phyloP scores from a whole-genome alignment of 129 eudicot species.

The Pulicaria dysenterica region DNA sequence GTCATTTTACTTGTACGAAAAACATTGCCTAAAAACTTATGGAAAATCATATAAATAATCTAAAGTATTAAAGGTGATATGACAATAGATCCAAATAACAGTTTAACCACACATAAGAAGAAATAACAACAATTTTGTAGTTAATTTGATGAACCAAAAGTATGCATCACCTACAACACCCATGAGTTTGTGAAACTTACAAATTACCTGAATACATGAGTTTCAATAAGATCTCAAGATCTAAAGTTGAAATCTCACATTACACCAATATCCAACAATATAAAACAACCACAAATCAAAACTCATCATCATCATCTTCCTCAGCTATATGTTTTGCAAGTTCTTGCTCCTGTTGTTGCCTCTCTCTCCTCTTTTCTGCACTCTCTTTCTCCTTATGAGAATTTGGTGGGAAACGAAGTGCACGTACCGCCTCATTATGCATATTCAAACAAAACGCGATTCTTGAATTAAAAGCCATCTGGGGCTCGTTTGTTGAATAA shows the following conservation, averaged over 20 bases:
- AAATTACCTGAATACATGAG: no score
- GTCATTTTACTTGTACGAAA: no score
- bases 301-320: conserved; percentile 85
- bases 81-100: no score
- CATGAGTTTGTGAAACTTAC: no score
- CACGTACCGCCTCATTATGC: conserved; percentile 97
- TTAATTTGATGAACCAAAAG: no score
- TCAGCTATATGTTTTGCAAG: conserved; percentile 96
- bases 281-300: conserved; percentile 30
- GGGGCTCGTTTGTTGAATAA: conserved; percentile 94
- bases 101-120: no score
- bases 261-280: background rate
- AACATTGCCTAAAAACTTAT: no score
- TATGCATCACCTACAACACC: no score
- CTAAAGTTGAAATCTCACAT: background rate
- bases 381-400: conserved; percentile 91
- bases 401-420: conserved; percentile 66
- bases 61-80: no score
- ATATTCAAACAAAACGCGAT: conserved; percentile 89
- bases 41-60: no score
- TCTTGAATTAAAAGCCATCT: conserved; percentile 78
- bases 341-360: conserved; percentile 97
- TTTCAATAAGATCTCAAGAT: no score
- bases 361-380: conserved; percentile 95
- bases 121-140: no score